These are phyloP conservation scores for Sporothrix curviconia DNA, from an alignment of 2,329 filamentous ascomycete genomes.

Conservation along the genomic window DNA sequence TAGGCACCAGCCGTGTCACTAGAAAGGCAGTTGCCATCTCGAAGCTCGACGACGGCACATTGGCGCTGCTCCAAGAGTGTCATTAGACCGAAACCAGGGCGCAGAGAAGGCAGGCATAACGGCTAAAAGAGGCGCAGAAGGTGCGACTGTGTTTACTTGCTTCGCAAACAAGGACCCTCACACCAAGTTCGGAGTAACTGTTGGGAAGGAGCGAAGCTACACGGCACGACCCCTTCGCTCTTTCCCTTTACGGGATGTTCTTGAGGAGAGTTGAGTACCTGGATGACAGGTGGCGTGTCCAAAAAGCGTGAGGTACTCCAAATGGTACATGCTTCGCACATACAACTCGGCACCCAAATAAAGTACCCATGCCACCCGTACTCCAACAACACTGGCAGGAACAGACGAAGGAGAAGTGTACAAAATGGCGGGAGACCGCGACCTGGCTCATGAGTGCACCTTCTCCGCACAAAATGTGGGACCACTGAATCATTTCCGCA, in stretches of 20 bases:
- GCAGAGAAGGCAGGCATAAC: neutral
- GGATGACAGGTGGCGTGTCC: neutral
- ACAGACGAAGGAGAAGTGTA: neutral
- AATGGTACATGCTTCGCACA: neutral
- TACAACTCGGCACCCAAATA: neutral
- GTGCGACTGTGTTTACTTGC: neutral
- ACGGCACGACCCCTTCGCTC: too few species aligned
- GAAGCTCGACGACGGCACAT: neutral
- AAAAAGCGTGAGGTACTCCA: neutral
- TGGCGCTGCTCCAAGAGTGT: neutral
- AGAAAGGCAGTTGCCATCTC: too few species aligned
- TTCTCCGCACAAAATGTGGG: slow-evolving; percentile 2
- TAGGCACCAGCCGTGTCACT: too few species aligned
- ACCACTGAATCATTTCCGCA: slow-evolving; percentile 6
- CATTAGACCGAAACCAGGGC: neutral
- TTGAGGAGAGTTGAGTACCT: neutral
- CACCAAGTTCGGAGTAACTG: neutral
- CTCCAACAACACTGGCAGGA: neutral
- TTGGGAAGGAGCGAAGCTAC: too few species aligned
- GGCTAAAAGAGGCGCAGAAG: neutral
- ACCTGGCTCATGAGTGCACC: neutral
- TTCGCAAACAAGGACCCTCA: too few species aligned
- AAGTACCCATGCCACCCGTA: neutral
- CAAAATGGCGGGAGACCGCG: neutral
- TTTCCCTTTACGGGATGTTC: neutral